Base-by-base conservation (phyloP, 2,329 filamentous ascomycete species). In the Xylariomycetidae sp. region DNA sequence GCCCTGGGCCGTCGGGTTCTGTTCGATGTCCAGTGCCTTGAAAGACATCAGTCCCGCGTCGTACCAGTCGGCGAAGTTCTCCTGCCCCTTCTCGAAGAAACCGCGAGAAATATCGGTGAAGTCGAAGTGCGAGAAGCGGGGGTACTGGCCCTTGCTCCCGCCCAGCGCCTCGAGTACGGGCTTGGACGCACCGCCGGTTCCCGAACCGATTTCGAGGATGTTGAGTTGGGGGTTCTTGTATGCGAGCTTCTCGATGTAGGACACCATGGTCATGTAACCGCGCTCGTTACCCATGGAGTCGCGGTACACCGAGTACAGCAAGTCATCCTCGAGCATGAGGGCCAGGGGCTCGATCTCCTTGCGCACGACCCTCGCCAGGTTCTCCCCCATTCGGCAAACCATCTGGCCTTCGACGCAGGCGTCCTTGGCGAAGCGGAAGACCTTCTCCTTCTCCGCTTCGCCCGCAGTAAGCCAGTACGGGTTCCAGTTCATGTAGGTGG, bases 381-480 rank as follows among this genome's bases (percentile, higher is more conserved):
- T 23, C 19, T 53, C 49, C 16, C 42, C 46, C 23, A 53, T 53
- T 27, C 49, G 49, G 25, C 49, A 49, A 45, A 53, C 50, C 49
- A 53, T 53, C 41, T 50, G 45, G 23, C 49, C 49, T 34, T 53
- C 49, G 4, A 53, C 44, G 18, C 44, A 51, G 13, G 45, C 49
- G 25, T 44, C 42, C 3, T 45, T 34, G 19, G 46, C 48, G 19
- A 48, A 45, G 13, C 40, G 27, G 17, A 53, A 40, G 3, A 51
- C 49, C 25, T 49, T 48, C 10, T 51, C 40, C 30, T 53, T 48
- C 3, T 37, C 41, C 22, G 40, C 37, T 22, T 47, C 40, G 31
- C 37, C 44, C 7, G 46, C 44, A 14, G 45, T 39, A 12, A 39
- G 22, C 49, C 49, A 53, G 29, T 53, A 46, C 25, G 48, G 42